Evolutionary conservation across 169 alveolate species (phyloP).

Genomic region (Theileria equi): DNA sequence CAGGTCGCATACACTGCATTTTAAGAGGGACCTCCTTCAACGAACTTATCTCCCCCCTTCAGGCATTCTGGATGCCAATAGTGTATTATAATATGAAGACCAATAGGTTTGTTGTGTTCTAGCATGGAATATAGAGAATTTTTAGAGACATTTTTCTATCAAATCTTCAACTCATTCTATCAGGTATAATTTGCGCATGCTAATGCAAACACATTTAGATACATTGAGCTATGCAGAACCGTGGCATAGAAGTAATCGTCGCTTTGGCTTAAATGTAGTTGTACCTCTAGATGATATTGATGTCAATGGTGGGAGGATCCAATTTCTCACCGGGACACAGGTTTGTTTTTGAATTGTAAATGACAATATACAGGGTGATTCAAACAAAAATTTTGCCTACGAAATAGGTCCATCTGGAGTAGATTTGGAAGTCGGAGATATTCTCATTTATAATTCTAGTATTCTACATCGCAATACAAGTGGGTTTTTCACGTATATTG

Average conservation of each 20-base stretch:
- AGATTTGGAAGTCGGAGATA: slow-evolving; percentile 50
- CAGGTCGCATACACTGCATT: slow-evolving; percentile 53
- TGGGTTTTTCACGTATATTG: background rate
- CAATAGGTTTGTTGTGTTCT: background rate
- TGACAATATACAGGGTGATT: background rate
- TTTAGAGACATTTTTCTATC: slow-evolving; percentile 35
- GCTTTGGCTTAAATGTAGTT: slow-evolving; percentile 33
- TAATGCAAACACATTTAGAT: background rate
- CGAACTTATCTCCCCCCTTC: slow-evolving; percentile 21
- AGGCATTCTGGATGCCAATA: slow-evolving; percentile 57
- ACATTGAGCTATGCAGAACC: slow-evolving; percentile 57
- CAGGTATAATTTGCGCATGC: slow-evolving; percentile 18
- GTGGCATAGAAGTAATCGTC: slow-evolving; percentile 54
- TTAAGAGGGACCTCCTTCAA: slow-evolving; percentile 52
- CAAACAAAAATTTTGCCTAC: background rate
- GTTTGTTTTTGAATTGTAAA: background rate
- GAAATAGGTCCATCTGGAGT: slow-evolving; percentile 60
- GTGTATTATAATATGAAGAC: slow-evolving; percentile 32
- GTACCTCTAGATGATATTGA: slow-evolving; percentile 40
- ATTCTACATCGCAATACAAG: slow-evolving; percentile 54
- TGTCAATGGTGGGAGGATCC: slow-evolving; percentile 38
- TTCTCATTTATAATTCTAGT: slow-evolving; percentile 49
- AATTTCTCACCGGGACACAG: slow-evolving; percentile 58
- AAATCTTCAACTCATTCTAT: slow-evolving; percentile 25
- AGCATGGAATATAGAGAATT: background rate